These are phyloP conservation scores for Carnegiea gigantea DNA, from an alignment of 179 eudicot genomes.

Conservation along the genomic window DNA sequence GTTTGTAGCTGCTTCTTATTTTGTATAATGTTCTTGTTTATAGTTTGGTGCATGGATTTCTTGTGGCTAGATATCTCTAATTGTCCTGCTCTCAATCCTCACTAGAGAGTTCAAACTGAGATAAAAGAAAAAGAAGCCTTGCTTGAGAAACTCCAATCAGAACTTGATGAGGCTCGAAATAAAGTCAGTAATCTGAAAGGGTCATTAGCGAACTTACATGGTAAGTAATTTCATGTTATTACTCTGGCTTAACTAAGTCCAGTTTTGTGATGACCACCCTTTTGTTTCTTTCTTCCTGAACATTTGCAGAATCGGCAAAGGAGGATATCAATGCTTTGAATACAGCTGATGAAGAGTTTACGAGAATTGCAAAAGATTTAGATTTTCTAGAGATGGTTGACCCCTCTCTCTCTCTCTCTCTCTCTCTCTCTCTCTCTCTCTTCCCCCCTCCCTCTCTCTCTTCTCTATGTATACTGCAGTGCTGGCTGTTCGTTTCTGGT, in stretches of 20 bases:
- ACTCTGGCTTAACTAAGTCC: slow-evolving; percentile 6
- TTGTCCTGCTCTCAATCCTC: slow-evolving; percentile 21
- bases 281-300: slow-evolving; percentile 14
- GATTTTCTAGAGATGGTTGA: slow-evolving; percentile 51
- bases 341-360: slow-evolving; percentile 57
- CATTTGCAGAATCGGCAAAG: slow-evolving; percentile 69
- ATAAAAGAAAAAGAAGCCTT: slow-evolving; percentile 50
- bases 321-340: slow-evolving; percentile 58
- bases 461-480: background rate
- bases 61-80: slow-evolving; percentile 18
- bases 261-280: slow-evolving; percentile 2
- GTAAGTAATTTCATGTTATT: slow-evolving; percentile 38
- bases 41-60: background rate
- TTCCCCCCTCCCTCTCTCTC: background rate
- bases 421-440: no score
- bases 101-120: slow-evolving; percentile 54
- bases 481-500: background rate
- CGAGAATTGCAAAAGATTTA: slow-evolving; percentile 49
- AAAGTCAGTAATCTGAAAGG: slow-evolving; percentile 52
- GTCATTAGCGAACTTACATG: slow-evolving; percentile 60
- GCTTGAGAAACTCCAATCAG: slow-evolving; percentile 39
- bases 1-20: slow-evolving; percentile 39
- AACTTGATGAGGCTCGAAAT: slow-evolving; percentile 45
- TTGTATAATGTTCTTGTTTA: slow-evolving; percentile 7
- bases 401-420: slow-evolving; percentile 10